Base-by-base conservation (phyloP, 2,329 filamentous ascomycete genomes). In the Apiospora phragmitis region DNA sequence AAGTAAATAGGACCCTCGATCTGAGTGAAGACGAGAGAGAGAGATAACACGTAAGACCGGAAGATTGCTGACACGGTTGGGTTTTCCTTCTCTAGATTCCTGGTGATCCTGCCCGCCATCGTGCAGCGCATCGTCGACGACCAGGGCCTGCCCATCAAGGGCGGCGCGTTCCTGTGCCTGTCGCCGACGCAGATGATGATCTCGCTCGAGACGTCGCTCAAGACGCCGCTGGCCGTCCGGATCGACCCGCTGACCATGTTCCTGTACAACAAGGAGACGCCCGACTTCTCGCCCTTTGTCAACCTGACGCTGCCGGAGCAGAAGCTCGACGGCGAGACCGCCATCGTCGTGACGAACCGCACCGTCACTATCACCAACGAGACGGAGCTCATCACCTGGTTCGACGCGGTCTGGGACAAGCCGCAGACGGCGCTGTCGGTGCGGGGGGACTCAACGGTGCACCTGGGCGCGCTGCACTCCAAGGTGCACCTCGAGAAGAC, bases 101-200 rank as follows among this genome's bases (percentile, higher is more conserved):
- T 81, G 26, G 79, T 85, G 24, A 82, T 84, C 9, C 79, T 87
- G 38, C 85, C 85, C 1, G 81, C 81, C n/a, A 81, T 86, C 42
- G 81, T 84, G 1, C 84, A 85, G 71, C 74, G 77, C 38, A 83
- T 86, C 26, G 80, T 87, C 70, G 79, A 83, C 38, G 73, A 80
- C 26, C 82, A 85, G 35, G 73, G 78, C 8, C 76, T 87, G 14
- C 80, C 83, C 0, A 75, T 87, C 14, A 70, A 76, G 1, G 75
- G 78, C 1, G 84, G 83, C 38, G 72, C 77, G 16, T 74, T 85
- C 43, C 72, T 78, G 35, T 79, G 78, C 1, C 16, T 83, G 5
- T 80, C 80, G 2, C 77, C 80, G 41, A 76, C 73, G 1, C 69
- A 77, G 14, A 73, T 84, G 29, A 79, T 78, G 24, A 75, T 85